Evolutionary conservation across 148 eudicot genomes (phyloP).

Genomic region (Amaranthus palmeri): DNA sequence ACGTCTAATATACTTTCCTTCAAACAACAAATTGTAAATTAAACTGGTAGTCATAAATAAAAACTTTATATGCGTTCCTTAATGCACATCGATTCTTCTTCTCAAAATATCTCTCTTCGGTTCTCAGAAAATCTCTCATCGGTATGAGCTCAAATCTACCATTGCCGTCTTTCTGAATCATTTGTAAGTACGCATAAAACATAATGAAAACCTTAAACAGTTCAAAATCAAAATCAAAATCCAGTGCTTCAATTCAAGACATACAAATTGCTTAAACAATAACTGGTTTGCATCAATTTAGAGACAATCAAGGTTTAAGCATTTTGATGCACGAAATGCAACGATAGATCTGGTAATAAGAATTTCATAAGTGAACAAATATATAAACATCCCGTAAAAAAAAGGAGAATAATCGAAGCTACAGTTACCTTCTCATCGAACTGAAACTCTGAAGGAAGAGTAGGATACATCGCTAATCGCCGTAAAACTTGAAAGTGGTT

Average conservation of each 20-base stretch:
- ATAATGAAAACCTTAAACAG: no score
- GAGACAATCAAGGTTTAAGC: no score
- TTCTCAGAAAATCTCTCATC: neutral
- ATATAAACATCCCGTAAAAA: neutral
- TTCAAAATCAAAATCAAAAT: no score
- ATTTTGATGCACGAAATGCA: no score
- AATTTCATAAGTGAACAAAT: neutral
- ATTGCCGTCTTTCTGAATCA: neutral
- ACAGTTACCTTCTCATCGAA: neutral
- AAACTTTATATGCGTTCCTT: neutral
- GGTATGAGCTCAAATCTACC: neutral
- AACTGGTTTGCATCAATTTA: no score
- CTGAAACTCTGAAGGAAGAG: neutral
- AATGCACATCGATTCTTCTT: neutral
- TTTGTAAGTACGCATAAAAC: neutral
- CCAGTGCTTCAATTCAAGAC: no score
- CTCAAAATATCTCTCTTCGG: neutral
- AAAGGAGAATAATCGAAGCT: neutral
- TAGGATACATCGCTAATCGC: neutral
- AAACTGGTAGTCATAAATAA: neutral
- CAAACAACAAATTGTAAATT: neutral
- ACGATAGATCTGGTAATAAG: no score
- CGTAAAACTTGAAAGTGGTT: neutral
- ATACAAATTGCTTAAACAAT: no score
- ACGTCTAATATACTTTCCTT: neutral